Conservation (phyloP, 2,329 filamentous ascomycete genomes). For the Paraphaeosphaeria minitans region DNA sequence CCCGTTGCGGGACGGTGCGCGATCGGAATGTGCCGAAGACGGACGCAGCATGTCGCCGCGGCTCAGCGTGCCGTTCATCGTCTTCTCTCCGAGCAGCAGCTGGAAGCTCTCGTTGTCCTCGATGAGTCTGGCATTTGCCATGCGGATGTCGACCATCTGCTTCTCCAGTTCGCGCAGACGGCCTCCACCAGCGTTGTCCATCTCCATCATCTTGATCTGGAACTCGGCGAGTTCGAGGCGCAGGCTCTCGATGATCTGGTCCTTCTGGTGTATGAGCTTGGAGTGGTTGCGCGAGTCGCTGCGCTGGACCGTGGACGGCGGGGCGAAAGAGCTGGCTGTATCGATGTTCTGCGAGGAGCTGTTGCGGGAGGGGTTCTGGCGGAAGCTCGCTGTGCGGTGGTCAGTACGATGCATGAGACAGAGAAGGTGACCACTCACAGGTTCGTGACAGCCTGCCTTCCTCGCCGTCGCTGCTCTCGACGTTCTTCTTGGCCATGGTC, state of each 20-base stretch:
- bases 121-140: slow-evolving; percentile 95
- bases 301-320: slow-evolving; percentile 79
- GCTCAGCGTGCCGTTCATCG: slow-evolving; percentile 89
- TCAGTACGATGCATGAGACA: background rate
- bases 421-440: slow-evolving; percentile 38
- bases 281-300: slow-evolving; percentile 90
- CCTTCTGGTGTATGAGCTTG: slow-evolving; percentile 90
- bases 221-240: slow-evolving; percentile 91
- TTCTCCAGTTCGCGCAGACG: slow-evolving; percentile 89
- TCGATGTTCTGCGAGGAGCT: slow-evolving; percentile 70
- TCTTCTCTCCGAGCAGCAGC: slow-evolving; percentile 90
- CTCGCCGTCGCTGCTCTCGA: slow-evolving; percentile 56
- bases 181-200: slow-evolving; percentile 90
- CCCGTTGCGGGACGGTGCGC: slow-evolving; percentile 40
- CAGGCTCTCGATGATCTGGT: slow-evolving; percentile 92
- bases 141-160: slow-evolving; percentile 85
- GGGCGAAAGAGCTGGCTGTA: slow-evolving; percentile 81
- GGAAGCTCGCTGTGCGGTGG: slow-evolving; percentile 43
- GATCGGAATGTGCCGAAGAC: slow-evolving; percentile 43
- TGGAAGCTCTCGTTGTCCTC: slow-evolving; percentile 99
- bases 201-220: slow-evolving; percentile 92
- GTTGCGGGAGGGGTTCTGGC: slow-evolving; percentile 50
- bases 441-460: slow-evolving; percentile 59
- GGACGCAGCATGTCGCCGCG: slow-evolving; percentile 77
- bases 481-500: slow-evolving; percentile 76